phyloP scores from a whole-genome alignment of 495 filamentous ascomycete genomes.

The Penicillium coprophilum region DNA sequence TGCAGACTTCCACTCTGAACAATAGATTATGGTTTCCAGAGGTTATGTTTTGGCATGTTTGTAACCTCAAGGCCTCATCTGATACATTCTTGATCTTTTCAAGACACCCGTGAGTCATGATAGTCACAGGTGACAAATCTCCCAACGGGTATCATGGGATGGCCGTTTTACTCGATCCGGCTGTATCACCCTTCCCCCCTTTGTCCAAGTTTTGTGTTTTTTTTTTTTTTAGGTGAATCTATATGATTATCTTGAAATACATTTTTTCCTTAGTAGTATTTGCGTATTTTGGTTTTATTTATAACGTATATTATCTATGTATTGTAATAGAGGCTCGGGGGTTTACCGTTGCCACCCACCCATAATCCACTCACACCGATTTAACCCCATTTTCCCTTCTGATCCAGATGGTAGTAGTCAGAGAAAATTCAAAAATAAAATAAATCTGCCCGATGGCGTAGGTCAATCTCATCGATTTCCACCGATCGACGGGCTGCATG shows the following conservation, averaged over 20 bases:
- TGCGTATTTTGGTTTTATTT: neutral
- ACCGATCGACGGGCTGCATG: constrained; percentile 51
- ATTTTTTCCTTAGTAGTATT: constrained; percentile 3
- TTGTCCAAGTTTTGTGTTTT: constrained; percentile 22
- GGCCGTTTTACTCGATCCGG: constrained; percentile 27
- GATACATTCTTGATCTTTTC: constrained; percentile 41
- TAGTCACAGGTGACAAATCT: constrained; percentile 45
- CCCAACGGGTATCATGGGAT: constrained; percentile 31
- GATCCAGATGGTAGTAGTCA: constrained; percentile 6
- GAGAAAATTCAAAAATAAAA: constrained; percentile 12
- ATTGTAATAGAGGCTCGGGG: constrained; percentile 22
- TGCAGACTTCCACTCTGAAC: constrained; percentile 6
- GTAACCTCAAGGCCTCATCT: constrained; percentile 37
- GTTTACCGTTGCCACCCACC: constrained; percentile 26
- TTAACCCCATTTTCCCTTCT: constrained; percentile 4
- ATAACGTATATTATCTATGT: constrained; percentile 11
- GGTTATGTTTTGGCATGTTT: constrained; percentile 19
- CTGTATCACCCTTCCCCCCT: constrained; percentile 36
- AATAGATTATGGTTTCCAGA: constrained; percentile 25
- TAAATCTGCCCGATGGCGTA: constrained; percentile 20
- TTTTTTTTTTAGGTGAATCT: constrained; percentile 18
- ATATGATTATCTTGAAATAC: constrained; percentile 8
- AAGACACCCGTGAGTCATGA: constrained; percentile 39
- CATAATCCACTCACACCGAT: constrained; percentile 6
- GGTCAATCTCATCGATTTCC: constrained; percentile 34